Evolutionary conservation across 2,329 filamentous ascomycete species (phyloP).

Genomic region (Gremmenia infestans): DNA sequence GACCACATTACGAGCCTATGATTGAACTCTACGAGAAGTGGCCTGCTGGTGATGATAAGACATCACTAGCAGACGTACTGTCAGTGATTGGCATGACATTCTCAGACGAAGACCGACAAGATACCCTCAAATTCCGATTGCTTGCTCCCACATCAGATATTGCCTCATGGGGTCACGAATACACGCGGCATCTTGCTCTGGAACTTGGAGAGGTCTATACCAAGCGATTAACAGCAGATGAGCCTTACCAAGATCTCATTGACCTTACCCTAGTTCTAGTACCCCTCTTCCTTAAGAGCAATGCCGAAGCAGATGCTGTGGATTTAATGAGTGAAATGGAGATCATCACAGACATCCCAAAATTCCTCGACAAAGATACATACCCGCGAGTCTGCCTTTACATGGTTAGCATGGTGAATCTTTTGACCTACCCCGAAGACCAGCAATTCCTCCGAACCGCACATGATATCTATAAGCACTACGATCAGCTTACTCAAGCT

Average conservation of each 20-base stretch:
- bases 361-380: constrained; percentile 89
- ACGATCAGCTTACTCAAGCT: constrained; percentile 89
- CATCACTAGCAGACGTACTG: constrained; percentile 85
- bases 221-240: constrained; percentile 80
- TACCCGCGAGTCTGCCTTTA: constrained; percentile 92
- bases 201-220: constrained; percentile 95
- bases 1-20: constrained; percentile 91
- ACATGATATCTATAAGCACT: constrained; percentile 88
- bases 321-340: constrained; percentile 96
- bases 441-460: constrained; percentile 90
- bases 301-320: constrained; percentile 95
- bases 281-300: constrained; percentile 93
- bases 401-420: constrained; percentile 98
- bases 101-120: constrained; percentile 90
- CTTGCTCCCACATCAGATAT: constrained; percentile 88
- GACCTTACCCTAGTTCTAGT: constrained; percentile 81
- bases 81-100: constrained; percentile 99
- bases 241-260: constrained; percentile 76
- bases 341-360: constrained; percentile 87
- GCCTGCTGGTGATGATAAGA: constrained; percentile 80
- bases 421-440: constrained; percentile 96
- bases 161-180: constrained; percentile 97
- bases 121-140: constrained; percentile 93
- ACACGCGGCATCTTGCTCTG: constrained; percentile 88
- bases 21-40: constrained; percentile 86